Base-by-base conservation (phyloP, 495 filamentous ascomycete genomes). In the Penicillium subrubescens region DNA sequence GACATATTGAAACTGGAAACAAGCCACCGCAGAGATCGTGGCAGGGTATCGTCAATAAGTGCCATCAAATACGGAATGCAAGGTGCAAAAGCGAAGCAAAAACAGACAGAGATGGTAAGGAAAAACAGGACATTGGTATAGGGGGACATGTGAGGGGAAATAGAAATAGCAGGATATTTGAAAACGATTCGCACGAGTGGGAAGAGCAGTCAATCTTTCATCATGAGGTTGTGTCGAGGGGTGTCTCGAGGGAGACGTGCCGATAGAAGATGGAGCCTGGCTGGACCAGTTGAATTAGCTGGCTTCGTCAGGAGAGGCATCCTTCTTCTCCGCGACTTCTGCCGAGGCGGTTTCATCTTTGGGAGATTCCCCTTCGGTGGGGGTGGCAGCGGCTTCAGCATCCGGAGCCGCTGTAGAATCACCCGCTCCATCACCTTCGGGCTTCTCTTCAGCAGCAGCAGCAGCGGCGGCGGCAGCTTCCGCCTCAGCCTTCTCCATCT, bases 401-500 rank as follows among this genome's bases (percentile, higher is more conserved):
- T 67, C 67, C 2, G 51, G 33, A 1, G 48, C 57, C 19, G 57
- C 35, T 14, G 67, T 46, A 23, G 31, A 29, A 8, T 60, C 54
- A 11, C 31, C 62, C 2, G 37, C 46, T 34, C 59, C 72, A 11
- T 54, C 67, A 3, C 62, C 67, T 21, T 71, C 70, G 17, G 59
- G 7, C 19, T 71, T 68, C 41, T 63, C 33, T 34, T 67, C 61
- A 5, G 57, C 31, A 31, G 53, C 60, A 1, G 68, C 57, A 27
- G 25, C 25, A 27, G 25, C n/a, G 3, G 68, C 72, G 0, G 70
- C 70, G 5, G 67, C 67, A 12, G 65, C 67, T 59, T 74, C 72
- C 2, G 70, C 72, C 44, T 75, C 71, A 7, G 58, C 64, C 19
- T 66, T 68, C 57, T 79, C 81, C 65, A 80, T 77, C 57, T 78